Evolutionary conservation across 1,284 basidiomycete species (phyloP), one percentile per base, ranked within the genome.

Genomic region (Trichosporon asahii): DNA sequence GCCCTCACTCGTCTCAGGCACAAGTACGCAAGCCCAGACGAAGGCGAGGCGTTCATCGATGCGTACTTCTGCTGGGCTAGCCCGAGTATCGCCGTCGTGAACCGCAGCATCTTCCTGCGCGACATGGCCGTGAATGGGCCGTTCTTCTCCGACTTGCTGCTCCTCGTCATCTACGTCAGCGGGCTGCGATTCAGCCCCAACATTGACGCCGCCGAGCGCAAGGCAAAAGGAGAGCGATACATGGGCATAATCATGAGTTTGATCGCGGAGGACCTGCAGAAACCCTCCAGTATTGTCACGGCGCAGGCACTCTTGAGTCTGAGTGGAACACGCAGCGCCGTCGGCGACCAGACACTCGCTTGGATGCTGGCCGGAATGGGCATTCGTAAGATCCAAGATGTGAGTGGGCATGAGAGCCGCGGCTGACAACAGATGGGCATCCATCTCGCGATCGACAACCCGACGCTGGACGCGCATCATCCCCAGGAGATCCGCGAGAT

Each of bases 351-450:
- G 21, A 75, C 71, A 12, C 72, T 74, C 65, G 72, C 74, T 33
- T 75, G 74, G 74, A 67, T 75, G 55, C 73, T 75, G 18, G 73
- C 74, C 0, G 74, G 74, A 9, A 68, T 75, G 69, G 74, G 68
- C 49, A 71, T 76, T 31, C 61, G 74, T 31, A 74, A 74, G 73
- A 74, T 76, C 61, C 74, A 76, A 37, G 74, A 76, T 31, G 70
- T 72, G 49, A 65, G 70, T 69, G 5, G 27, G 27, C 21, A n/a
- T 1, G 21, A 21, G 53, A 55, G 14, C 35, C 35, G 12, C 35
- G 3, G 44, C 69, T 70, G 35, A 66, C 57, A 1, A 1, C 63
- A 72, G 68, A 68, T 75, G 7, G 74, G 74, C 25, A 75, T 75
- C 63, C 74, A 75, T 31, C 68, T 75, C 27, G 71, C 74, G 6